Conservation (phyloP, 2,329 filamentous ascomycete species). For the Fusarium setosum region DNA sequence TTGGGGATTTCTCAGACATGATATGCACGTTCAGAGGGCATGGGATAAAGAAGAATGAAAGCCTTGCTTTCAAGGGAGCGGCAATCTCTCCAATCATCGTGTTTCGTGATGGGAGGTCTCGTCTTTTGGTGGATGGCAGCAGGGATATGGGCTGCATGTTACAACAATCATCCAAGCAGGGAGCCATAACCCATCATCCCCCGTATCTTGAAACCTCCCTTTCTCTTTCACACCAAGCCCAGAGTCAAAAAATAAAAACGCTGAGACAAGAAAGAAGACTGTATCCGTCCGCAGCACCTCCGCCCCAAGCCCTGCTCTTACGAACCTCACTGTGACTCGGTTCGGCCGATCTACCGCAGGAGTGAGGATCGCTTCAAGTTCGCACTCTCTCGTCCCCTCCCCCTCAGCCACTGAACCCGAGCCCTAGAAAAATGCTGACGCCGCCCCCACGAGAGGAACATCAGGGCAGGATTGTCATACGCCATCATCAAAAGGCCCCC, state of each 20-base stretch:
- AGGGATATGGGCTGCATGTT: slow-evolving; percentile 9
- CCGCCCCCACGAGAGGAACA: slow-evolving; percentile 9
- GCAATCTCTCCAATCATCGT: slow-evolving; percentile 24
- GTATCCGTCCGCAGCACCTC: too few species aligned
- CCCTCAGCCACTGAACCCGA: slow-evolving; percentile 11
- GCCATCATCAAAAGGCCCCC: background rate
- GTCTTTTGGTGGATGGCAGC: slow-evolving; percentile 8
- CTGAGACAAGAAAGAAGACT: background rate
- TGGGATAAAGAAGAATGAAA: background rate
- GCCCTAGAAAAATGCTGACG: slow-evolving; percentile 26
- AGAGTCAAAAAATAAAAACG: background rate
- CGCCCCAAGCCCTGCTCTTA: background rate
- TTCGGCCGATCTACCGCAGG: background rate
- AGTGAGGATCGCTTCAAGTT: slow-evolving; percentile 3
- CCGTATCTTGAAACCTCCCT: background rate
- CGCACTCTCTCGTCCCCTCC: background rate
- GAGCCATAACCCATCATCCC: background rate
- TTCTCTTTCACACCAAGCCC: background rate
- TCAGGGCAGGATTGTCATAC: slow-evolving; percentile 1
- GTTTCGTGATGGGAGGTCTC: slow-evolving; percentile 1
- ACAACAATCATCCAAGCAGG: slow-evolving; percentile 14
- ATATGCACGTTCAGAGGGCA: slow-evolving; percentile 12
- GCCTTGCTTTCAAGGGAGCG: background rate
- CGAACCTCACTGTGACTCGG: too few species aligned
- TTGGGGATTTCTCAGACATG: slow-evolving; percentile 19